A percentile compares a stretch with the other conserved stretches of the same genome.
Conservation (phyloP, 805 yeast genomes). For the Candida pseudofarinosa region DNA sequence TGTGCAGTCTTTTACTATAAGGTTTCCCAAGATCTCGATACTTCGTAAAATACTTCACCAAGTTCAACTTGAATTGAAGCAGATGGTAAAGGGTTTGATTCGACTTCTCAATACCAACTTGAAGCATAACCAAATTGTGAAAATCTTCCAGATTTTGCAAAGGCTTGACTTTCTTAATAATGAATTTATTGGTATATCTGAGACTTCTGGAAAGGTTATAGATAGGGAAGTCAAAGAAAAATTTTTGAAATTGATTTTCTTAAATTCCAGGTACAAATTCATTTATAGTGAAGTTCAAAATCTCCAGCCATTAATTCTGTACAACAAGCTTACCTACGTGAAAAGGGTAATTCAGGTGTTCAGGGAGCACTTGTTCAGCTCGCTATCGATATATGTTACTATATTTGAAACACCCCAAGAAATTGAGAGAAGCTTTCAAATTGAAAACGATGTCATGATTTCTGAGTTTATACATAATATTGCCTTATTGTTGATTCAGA, state of each 20-base stretch:
- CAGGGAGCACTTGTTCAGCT: slow-evolving; percentile 76
- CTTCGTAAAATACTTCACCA: slow-evolving; percentile 48
- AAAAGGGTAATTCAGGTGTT: slow-evolving; percentile 80
- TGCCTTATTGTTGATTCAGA: slow-evolving; percentile 20
- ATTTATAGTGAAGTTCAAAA: slow-evolving; percentile 58
- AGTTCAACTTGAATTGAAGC: slow-evolving; percentile 51
- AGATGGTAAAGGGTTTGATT: slow-evolving; percentile 70
- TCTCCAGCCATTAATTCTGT: slow-evolving; percentile 51
- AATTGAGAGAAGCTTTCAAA: slow-evolving; percentile 6
- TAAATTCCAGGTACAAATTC: slow-evolving; percentile 66
- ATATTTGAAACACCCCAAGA: slow-evolving; percentile 41
- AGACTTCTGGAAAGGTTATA: slow-evolving; percentile 2
- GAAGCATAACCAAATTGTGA: slow-evolving; percentile 73
- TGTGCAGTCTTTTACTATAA: slow-evolving; percentile 59
- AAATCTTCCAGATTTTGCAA: slow-evolving; percentile 70
- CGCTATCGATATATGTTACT: slow-evolving; percentile 62
- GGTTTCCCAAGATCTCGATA: slow-evolving; percentile 60
- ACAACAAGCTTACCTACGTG: slow-evolving; percentile 55
- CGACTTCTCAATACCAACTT: slow-evolving; percentile 68
- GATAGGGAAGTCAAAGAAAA: slow-evolving; percentile 11
- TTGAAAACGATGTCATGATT: slow-evolving; percentile 21
- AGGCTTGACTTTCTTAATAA: slow-evolving; percentile 44
- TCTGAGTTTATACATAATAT: slow-evolving; percentile 28
- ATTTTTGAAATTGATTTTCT: slow-evolving; percentile 49
- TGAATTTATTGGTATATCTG: neutral